Percentiles rank a stretch among this genome's conserved stretches.
These are phyloP conservation scores for Pholiota conissans DNA, from an alignment of 768 basidiomycete genomes.

Conservation along the genomic window DNA sequence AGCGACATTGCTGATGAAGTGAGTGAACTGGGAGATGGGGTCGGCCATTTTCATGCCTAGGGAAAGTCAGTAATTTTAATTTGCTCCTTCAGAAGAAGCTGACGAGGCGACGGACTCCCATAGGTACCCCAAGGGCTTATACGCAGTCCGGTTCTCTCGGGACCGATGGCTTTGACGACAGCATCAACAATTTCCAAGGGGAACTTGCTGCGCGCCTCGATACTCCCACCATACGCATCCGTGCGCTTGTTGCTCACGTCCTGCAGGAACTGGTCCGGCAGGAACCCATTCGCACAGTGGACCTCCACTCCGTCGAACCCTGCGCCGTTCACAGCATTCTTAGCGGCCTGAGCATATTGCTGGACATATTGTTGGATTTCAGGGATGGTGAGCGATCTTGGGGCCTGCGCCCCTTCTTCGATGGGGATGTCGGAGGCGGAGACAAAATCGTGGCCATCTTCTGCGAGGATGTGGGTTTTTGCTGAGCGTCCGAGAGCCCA, in stretches of 20 bases:
- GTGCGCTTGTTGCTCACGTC: conserved; percentile 53
- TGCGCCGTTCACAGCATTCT: conserved; percentile 52
- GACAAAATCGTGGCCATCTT: conserved; percentile 34
- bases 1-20: conserved; percentile 44
- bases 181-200: conserved; percentile 53
- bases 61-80: too few relatives aligned
- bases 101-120: conserved; percentile 40
- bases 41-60: conserved; percentile 53
- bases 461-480: conserved; percentile 28
- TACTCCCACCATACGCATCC: conserved; percentile 68
- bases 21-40: conserved; percentile 53
- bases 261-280: conserved; percentile 64
- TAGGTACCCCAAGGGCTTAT: conserved; percentile 53
- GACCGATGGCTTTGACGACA: conserved; percentile 51
- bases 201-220: conserved; percentile 62
- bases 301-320: conserved; percentile 69
- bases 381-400: conserved; percentile 40
- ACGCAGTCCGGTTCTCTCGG: conserved; percentile 51
- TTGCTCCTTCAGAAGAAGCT: too few relatives aligned
- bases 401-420: conserved; percentile 16
- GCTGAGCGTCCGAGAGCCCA: conserved; percentile 39
- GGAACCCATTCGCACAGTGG: conserved; percentile 45
- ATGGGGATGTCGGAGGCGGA: conserved; percentile 2
- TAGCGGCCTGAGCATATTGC: conserved; percentile 53
- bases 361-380: conserved; percentile 53